Evolutionary conservation across 768 basidiomycete species (phyloP), one percentile per base, ranked within the genome.

Genomic region (Gelatoporia subvermispora): DNA sequence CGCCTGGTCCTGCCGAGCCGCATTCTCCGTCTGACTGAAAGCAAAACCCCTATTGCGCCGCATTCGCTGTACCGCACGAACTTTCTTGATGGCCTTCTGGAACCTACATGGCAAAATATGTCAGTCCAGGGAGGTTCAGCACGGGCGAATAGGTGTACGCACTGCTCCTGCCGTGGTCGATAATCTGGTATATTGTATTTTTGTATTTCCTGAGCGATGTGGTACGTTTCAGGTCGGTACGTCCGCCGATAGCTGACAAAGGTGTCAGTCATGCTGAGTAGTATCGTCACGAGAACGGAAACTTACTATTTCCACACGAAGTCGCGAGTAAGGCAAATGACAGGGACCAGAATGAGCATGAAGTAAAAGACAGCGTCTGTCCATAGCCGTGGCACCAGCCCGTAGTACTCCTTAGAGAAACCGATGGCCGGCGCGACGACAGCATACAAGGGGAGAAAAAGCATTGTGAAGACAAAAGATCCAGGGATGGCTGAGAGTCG

Each of bases 71-170:
- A 93, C 90, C 0, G 96, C 96, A n/a, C 96, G 83, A 11, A 99
- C 96, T 66, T 99, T 99, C 69, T 97, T 98, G 77, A 99, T 99
- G 15, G 96, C 96, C 65, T 97, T 96, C 68, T 97, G 93, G 71
- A 96, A 96, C 67, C 91, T 94, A 21, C 43, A 22, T 16, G 28
- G 35, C 24, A 45, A 15, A 28, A 11, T 23, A 8, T 9, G 34
- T 59, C 23, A 57, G 44, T 42, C 48, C 34, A 25, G 34, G 53
- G 47, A 58, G 41, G 43, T 11, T 4, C 8, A n/a, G 35, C 1
- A 39, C 38, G 25, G 2, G 4, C 4, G 22, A 8, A 21, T 17
- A 9, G 13, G 13, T 35, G 20, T 3, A 78, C 84, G 57, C 58
- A 97, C 86, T 98, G 96, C 68, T 96, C 96, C 68, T 98, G 95